Percentiles rank a stretch among this genome's conserved stretches.
Evolutionary conservation across 2,329 filamentous ascomycete species (phyloP).

Genomic region (Aspergillus versicolor): DNA sequence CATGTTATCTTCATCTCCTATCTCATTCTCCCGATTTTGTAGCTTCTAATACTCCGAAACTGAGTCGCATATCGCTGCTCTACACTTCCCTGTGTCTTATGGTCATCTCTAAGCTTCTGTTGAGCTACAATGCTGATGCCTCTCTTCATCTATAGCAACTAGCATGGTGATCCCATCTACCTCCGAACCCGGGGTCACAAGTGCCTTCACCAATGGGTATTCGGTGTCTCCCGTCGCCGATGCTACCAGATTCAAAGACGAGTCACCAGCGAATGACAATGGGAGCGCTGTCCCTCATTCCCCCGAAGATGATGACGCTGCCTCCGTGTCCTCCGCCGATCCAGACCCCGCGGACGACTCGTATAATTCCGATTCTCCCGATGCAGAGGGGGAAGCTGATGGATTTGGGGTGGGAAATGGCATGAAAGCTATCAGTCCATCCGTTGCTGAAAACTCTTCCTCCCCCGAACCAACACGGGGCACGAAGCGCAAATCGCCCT

Average conservation of each 20-base stretch:
- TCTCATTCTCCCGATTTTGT: conserved; percentile 22
- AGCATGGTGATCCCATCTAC: conserved; percentile 47
- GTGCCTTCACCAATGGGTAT: conserved; percentile 37
- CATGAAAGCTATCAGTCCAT: conserved; percentile 55
- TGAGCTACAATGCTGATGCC: conserved; percentile 44
- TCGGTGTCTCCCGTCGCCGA: conserved; percentile 26
- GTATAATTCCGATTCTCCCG: conserved; percentile 37
- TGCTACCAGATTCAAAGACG: conserved; percentile 29
- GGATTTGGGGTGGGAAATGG: conserved; percentile 73
- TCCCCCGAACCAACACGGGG: conserved; percentile 69
- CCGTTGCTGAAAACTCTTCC: conserved; percentile 60
- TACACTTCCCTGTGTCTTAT: conserved; percentile 23
- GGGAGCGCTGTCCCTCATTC: conserved; percentile 77
- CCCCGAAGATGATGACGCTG: conserved; percentile 56
- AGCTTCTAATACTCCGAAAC: conserved; percentile 24
- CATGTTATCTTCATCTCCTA: conserved; percentile 36
- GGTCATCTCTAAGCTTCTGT: conserved; percentile 18
- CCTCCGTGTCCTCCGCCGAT: conserved; percentile 48
- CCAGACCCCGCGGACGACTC: conserved; percentile 42
- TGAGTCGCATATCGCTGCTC: conserved; percentile 37
- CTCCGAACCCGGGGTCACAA: conserved; percentile 34
- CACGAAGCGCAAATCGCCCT: conserved; percentile 70
- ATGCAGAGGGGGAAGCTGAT: conserved; percentile 50
- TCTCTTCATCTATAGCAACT: conserved; percentile 37
- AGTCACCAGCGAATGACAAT: conserved; percentile 54